phyloP scores from a whole-genome alignment of 1,284 basidiomycete species.

The Apiotrichum gracile region DNA sequence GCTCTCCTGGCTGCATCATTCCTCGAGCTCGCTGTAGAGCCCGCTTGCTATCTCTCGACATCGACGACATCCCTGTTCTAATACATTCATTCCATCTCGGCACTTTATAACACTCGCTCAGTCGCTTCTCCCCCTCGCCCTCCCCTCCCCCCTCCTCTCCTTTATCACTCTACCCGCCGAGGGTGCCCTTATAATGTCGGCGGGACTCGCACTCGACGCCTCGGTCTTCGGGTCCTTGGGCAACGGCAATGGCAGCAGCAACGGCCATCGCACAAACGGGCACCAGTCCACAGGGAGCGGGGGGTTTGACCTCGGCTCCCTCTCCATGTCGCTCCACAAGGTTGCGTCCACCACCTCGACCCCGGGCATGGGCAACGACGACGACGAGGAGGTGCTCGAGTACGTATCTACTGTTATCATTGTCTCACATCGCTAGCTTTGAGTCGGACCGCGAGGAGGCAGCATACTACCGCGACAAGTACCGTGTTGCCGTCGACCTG shows the following conservation, averaged over 20 bases:
- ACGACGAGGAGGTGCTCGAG: slow-evolving; percentile 33
- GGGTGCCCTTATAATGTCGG: slow-evolving; percentile 4
- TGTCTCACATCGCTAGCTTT: slow-evolving; percentile 32
- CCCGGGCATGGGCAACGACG: slow-evolving; percentile 8
- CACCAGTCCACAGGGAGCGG: background rate
- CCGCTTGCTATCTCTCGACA: too few species aligned
- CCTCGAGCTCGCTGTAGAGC: too few species aligned
- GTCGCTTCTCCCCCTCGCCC: background rate
- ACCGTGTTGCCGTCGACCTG: slow-evolving; percentile 76
- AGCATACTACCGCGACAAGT: slow-evolving; percentile 72
- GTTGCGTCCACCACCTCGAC: background rate
- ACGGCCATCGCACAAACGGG: background rate
- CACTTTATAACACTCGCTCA: background rate
- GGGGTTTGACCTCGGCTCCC: background rate
- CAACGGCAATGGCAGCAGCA: background rate
- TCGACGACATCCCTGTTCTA: too few species aligned
- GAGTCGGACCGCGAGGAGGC: slow-evolving; percentile 43
- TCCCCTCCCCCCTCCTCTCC: background rate
- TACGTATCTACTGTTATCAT: slow-evolving; percentile 20
- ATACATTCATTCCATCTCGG: background rate
- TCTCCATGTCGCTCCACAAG: slow-evolving; percentile 17
- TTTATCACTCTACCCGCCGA: background rate
- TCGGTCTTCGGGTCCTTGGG: background rate
- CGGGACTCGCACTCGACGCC: background rate
- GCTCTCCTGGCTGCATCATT: too few species aligned